Conservation (phyloP, 192 early-diverging fungal species). For the Pecoramyces ruminantium region DNA sequence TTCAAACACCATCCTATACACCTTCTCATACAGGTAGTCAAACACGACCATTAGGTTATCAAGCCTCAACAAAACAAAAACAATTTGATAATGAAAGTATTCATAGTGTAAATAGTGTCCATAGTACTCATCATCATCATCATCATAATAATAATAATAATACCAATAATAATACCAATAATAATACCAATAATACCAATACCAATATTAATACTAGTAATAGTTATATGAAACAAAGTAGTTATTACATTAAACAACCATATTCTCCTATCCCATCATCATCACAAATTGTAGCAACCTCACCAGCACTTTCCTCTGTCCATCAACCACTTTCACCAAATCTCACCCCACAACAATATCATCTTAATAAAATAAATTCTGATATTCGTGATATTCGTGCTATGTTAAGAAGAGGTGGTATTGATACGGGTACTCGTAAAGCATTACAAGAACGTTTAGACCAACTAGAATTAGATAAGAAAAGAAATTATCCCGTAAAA, state of each 20-base stretch:
- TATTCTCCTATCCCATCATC: not conserved
- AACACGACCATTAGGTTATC: no score
- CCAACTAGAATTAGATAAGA: not conserved
- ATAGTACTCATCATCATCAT: no score
- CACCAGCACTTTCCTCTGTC: not conserved
- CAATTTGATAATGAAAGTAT: no score
- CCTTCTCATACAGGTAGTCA: no score
- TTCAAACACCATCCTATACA: no score
- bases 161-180: no score
- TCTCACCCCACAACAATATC: not conserved
- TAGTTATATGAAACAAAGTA: not conserved
- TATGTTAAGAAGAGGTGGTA: not conserved
- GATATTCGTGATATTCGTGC: not conserved
- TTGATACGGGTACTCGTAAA: not conserved
- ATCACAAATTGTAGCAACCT: not conserved
- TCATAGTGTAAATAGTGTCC: no score
- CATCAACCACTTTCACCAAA: not conserved
- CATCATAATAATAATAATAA: no score
- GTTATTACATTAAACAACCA: not conserved
- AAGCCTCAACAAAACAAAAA: no score
- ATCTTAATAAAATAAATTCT: not conserved
- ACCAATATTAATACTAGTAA: not conserved
- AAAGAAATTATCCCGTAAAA: not conserved
- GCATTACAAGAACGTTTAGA: not conserved
- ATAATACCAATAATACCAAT: no score